phyloP scores from a whole-genome alignment of 208 protist species.

The Acanthamoeba castellanii region DNA sequence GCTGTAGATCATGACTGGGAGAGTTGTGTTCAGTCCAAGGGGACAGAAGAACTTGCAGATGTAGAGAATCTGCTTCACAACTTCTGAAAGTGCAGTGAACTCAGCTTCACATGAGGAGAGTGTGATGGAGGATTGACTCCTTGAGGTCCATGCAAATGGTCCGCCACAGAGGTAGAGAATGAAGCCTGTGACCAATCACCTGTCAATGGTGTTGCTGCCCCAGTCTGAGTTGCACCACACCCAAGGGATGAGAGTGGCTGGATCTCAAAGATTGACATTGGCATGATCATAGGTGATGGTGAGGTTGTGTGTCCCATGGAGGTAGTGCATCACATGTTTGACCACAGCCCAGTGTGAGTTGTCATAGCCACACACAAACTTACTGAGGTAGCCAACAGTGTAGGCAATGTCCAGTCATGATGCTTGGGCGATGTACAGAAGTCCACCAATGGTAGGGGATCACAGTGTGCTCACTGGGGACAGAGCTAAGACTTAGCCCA shows the following conservation, averaged over 20 bases:
- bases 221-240: background rate
- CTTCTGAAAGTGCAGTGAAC: background rate
- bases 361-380: background rate
- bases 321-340: background rate
- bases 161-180: no score
- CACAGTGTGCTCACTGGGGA: background rate
- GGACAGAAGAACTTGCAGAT: no score
- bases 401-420: background rate
- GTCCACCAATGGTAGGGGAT: background rate
- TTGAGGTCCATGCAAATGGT: no score
- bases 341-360: background rate
- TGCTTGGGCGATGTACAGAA: background rate
- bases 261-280: no score
- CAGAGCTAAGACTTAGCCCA: background rate
- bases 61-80: no score
- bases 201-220: background rate
- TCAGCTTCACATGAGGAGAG: no score
- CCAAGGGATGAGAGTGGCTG: background rate
- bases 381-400: background rate
- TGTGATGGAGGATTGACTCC: no score
- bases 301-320: background rate
- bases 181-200: no score
- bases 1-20: background rate
- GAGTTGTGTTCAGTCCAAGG: no score
- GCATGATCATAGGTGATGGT: background rate